These are phyloP conservation scores for Aspergillus pseudoviridinutans DNA, from an alignment of 2,329 filamentous ascomycete species.

Conservation along the genomic window DNA sequence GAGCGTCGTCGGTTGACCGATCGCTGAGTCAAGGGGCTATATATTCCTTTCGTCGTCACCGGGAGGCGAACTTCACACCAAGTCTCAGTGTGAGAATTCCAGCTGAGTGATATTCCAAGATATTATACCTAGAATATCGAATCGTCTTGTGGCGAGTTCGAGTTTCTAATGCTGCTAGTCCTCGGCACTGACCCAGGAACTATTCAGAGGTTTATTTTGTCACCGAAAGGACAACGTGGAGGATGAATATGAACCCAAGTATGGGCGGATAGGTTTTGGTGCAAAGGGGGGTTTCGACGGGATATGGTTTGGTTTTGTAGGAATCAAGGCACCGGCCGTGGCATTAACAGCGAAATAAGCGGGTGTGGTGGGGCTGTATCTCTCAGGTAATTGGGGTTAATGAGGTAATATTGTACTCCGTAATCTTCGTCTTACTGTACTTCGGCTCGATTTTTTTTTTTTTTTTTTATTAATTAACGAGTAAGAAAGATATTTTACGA, in stretches of 20 bases:
- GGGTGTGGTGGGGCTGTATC: not conserved
- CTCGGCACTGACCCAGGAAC: not conserved
- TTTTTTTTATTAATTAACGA: no score
- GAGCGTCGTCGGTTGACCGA: conserved; percentile 34
- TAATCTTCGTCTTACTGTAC: not conserved
- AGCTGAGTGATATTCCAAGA: not conserved
- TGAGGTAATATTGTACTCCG: not conserved
- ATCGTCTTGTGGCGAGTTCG: not conserved
- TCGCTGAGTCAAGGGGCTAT: conserved; percentile 10
- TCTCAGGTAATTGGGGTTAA: not conserved
- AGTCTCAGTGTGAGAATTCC: not conserved
- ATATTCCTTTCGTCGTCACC: conserved; percentile 7
- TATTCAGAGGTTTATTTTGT: not conserved
- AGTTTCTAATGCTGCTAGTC: not conserved
- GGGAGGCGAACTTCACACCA: conserved; percentile 1
- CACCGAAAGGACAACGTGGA: not conserved
- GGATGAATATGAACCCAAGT: not conserved
- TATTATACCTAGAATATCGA: not conserved
- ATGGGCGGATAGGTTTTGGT: not conserved
- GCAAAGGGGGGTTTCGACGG: not conserved
- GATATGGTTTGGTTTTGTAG: not conserved
- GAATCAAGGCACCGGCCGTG: not conserved
- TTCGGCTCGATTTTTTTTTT: no score
- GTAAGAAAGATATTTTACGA: not conserved
- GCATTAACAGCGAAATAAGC: not conserved